These are phyloP conservation scores for Fraxinus baroniana DNA, from an alignment of 305 asterid species.

Conservation along the genomic window DNA sequence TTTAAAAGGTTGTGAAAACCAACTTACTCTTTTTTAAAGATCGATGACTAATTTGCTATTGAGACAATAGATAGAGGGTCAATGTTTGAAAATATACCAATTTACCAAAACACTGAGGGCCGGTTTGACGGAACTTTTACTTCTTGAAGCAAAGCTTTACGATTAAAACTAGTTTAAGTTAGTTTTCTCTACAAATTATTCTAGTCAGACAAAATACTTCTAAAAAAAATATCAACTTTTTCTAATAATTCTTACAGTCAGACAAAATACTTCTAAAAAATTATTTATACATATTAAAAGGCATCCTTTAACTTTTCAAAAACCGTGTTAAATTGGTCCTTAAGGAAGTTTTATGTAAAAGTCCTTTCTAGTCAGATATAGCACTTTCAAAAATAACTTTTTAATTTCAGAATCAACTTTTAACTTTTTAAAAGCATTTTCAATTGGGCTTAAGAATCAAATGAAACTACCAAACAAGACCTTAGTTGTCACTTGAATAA, in stretches of 20 bases:
- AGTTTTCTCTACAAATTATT: neutral
- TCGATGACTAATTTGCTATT: neutral
- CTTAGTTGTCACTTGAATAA: neutral
- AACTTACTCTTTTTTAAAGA: neutral
- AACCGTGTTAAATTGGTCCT: neutral
- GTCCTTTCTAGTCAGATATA: neutral
- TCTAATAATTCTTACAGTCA: no score
- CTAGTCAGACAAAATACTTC: neutral
- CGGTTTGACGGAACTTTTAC: neutral
- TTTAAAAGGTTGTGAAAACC: neutral
- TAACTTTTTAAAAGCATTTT: neutral
- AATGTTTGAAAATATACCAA: neutral
- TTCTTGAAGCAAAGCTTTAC: neutral
- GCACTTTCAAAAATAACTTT: neutral
- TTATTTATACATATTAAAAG: neutral
- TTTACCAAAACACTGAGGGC: neutral
- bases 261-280: neutral
- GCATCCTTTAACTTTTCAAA: neutral
- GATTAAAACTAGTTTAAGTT: neutral
- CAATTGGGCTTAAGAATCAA: neutral
- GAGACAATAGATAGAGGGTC: neutral
- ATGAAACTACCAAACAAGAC: constrained; percentile 23
- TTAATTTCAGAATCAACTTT: neutral
- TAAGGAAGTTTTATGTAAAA: no score
- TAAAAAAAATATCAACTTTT: no score